phyloP scores from a whole-genome alignment of 179 eudicot genomes.

The Silene vulgaris region DNA sequence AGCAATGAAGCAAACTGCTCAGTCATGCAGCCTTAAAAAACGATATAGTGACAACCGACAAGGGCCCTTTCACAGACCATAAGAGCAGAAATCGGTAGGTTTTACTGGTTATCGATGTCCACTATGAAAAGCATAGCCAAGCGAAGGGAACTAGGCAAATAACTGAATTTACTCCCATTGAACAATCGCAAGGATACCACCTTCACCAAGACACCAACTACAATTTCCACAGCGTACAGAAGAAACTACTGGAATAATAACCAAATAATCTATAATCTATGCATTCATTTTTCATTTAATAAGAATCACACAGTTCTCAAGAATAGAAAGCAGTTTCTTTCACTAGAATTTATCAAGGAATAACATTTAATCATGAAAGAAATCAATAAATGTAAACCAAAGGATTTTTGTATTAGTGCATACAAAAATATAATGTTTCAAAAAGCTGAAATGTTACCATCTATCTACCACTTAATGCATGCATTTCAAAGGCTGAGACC shows the following conservation, averaged over 20 bases:
- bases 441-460: slow-evolving; percentile 2
- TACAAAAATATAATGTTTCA: not conserved
- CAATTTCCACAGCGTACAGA: not conserved
- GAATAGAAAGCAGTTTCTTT: not conserved
- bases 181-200: slow-evolving; percentile 2
- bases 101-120: not conserved
- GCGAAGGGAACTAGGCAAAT: not conserved
- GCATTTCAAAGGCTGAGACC: slow-evolving; percentile 10
- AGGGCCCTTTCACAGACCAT: not conserved
- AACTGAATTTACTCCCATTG: not conserved
- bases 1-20: not conserved
- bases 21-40: not conserved
- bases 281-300: not conserved
- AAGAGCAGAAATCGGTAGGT: slow-evolving; percentile 6
- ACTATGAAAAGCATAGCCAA: not conserved
- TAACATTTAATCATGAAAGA: not conserved
- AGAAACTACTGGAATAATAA: not conserved
- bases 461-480: not conserved
- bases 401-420: not conserved
- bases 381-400: not conserved
- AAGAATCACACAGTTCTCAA: not conserved
- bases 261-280: not conserved
- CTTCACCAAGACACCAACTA: not conserved
- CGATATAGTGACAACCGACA: not conserved
- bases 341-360: slow-evolving; percentile 12